Percentiles rank a stretch among this genome's conserved stretches.
Evolutionary conservation across 2,329 filamentous ascomycete species (phyloP).

Genomic region (Pseudocercospora vitis): DNA sequence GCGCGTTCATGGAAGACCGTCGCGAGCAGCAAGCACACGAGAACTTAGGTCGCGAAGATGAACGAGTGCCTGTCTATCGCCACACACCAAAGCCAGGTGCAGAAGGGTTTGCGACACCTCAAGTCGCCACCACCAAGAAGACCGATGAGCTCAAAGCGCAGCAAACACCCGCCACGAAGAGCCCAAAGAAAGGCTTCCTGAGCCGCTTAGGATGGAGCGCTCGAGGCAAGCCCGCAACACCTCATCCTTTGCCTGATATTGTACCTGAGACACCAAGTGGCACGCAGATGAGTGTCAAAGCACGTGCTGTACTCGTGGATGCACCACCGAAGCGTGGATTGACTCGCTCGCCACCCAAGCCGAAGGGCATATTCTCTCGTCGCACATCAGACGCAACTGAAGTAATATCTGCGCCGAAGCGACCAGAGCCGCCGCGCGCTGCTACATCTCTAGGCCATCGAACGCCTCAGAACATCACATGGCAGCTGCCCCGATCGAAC

Average conservation of each 20-base stretch:
- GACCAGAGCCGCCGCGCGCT: conserved; percentile 14
- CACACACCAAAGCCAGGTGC: conserved; percentile 29
- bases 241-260: conserved; percentile 6
- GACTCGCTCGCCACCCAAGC: conserved; percentile 34
- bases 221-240: conserved; percentile 11
- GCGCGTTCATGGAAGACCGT: conserved; percentile 44
- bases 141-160: conserved; percentile 9
- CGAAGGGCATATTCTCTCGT: conserved; percentile 27
- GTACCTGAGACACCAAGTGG: conserved; percentile 5
- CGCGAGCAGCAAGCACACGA: conserved; percentile 36
- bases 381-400: conserved; percentile 18
- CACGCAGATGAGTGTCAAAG: conserved; percentile 35
- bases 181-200: conserved; percentile 45
- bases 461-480: conserved; percentile 14
- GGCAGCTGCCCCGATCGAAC: conserved; percentile 11
- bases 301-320: conserved; percentile 40
- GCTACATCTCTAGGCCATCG: conserved; percentile 21
- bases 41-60: conserved; percentile 38
- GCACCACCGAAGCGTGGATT: conserved; percentile 23
- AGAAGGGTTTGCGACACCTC: conserved; percentile 24
- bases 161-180: conserved; percentile 32
- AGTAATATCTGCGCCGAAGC: not conserved
- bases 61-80: conserved; percentile 31
- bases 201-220: conserved; percentile 27
- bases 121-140: conserved; percentile 14